phyloP scores from a whole-genome alignment of 1,139 yeast genomes.

The Tardiomyces depauwii region DNA sequence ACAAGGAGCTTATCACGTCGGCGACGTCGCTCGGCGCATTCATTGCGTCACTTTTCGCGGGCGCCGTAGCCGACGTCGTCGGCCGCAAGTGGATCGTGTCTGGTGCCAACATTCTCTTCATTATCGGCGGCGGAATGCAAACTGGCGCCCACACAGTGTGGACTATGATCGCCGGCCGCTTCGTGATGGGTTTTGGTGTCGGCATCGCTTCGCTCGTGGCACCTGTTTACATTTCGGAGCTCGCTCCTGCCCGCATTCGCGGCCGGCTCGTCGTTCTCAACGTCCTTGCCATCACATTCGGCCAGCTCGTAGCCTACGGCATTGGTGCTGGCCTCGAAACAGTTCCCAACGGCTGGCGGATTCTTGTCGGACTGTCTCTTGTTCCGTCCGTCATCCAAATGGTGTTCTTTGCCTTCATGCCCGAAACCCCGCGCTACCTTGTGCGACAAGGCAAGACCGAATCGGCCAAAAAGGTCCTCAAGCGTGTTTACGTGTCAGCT shows the following conservation, averaged over 20 bases:
- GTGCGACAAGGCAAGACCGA: slow-evolving; percentile 57
- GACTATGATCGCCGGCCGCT: slow-evolving; percentile 88
- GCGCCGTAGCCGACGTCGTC: slow-evolving; percentile 63
- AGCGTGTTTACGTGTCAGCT: slow-evolving; percentile 30
- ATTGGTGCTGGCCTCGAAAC: slow-evolving; percentile 80
- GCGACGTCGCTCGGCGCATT: slow-evolving; percentile 92
- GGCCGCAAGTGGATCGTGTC: slow-evolving; percentile 78
- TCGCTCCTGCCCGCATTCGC: slow-evolving; percentile 85
- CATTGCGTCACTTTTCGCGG: slow-evolving; percentile 65
- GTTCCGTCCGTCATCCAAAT: slow-evolving; percentile 79
- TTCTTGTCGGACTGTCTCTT: slow-evolving; percentile 79
- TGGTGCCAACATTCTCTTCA: slow-evolving; percentile 67
- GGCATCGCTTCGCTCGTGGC: slow-evolving; percentile 89
- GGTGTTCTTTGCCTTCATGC: slow-evolving; percentile 67
- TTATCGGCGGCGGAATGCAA: slow-evolving; percentile 76
- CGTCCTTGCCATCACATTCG: slow-evolving; percentile 73
- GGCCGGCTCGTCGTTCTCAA: slow-evolving; percentile 57
- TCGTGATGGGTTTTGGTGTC: slow-evolving; percentile 90
- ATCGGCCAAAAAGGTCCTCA: slow-evolving; percentile 55
- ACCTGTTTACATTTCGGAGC: slow-evolving; percentile 81
- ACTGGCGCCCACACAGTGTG: slow-evolving; percentile 70
- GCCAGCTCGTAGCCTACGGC: slow-evolving; percentile 84
- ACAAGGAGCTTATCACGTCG: slow-evolving; percentile 84
- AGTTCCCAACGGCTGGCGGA: slow-evolving; percentile 83
- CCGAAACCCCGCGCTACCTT: slow-evolving; percentile 90